Evolutionary conservation across 2,329 filamentous ascomycete genomes (phyloP).

Genomic region (Alternaria brassicae): DNA sequence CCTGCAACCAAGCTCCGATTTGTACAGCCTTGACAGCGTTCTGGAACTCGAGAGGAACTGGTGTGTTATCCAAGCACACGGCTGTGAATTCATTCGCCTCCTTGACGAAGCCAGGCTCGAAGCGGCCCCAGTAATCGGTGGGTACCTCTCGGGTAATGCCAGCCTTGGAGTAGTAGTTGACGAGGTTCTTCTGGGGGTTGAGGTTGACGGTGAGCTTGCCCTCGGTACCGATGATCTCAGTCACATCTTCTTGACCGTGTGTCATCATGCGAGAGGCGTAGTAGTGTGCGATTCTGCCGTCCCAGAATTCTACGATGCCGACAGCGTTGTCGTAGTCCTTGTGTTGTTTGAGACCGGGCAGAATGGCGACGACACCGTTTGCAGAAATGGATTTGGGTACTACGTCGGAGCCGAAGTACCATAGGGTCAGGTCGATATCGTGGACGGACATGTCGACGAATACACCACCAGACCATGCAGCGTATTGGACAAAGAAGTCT

Average conservation of each 20-base stretch:
- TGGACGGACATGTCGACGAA: conserved; percentile 57
- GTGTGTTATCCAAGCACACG: conserved; percentile 46
- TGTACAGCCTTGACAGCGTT: conserved; percentile 47
- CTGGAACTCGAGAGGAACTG: conserved; percentile 47
- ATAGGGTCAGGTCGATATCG: conserved; percentile 55
- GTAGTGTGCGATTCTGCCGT: conserved; percentile 55
- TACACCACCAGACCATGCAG: conserved; percentile 52
- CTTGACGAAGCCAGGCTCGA: conserved; percentile 51
- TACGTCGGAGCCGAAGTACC: conserved; percentile 50
- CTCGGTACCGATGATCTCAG: conserved; percentile 4
- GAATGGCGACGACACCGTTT: conserved; percentile 44
- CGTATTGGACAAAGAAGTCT: conserved; percentile 55
- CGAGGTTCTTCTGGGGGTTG: conserved; percentile 42
- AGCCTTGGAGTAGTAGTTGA: conserved; percentile 41
- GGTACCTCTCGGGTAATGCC: conserved; percentile 51
- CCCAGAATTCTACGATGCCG: conserved; percentile 55
- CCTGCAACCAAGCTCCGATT: conserved; percentile 61
- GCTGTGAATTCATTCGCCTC: conserved; percentile 53
- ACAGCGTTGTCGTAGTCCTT: conserved; percentile 56
- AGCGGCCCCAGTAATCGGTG: conserved; percentile 51
- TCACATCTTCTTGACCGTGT: conserved; percentile 45
- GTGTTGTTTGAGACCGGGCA: conserved; percentile 49
- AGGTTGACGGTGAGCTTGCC: conserved; percentile 25
- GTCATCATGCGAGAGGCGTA: conserved; percentile 54
- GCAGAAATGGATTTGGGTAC: conserved; percentile 50